Percentiles rank a stretch among this genome's conserved stretches.
Conservation (phyloP, 2,329 filamentous ascomycete species). For the Sclerotinia borealis region DNA sequence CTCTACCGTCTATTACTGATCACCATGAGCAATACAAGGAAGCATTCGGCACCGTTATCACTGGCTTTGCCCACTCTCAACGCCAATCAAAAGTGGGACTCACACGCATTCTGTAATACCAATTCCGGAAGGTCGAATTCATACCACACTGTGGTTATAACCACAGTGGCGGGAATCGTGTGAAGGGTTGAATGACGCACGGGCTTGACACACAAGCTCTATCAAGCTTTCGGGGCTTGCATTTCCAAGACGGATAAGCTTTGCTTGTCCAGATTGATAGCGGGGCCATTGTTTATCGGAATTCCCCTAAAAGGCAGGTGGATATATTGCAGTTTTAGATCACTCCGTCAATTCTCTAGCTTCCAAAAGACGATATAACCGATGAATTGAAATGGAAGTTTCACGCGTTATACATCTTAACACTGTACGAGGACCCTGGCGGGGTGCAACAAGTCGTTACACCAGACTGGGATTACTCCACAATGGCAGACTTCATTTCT, state of each 20-base stretch:
- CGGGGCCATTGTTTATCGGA: background rate
- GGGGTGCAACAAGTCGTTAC: background rate
- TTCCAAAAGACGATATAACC: background rate
- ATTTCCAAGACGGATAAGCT: background rate
- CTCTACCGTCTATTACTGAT: background rate
- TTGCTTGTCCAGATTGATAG: background rate
- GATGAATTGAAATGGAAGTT: background rate
- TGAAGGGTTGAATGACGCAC: background rate
- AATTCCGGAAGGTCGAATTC: too few species aligned
- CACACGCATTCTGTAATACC: background rate
- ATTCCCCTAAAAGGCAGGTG: background rate
- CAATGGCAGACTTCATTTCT: background rate
- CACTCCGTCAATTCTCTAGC: background rate
- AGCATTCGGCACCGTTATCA: background rate
- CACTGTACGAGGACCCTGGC: background rate
- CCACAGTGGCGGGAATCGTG: too few species aligned
- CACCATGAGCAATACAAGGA: background rate
- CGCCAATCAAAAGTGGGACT: background rate
- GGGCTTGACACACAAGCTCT: background rate
- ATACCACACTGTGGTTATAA: too few species aligned
- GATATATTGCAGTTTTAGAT: background rate
- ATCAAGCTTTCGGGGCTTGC: background rate
- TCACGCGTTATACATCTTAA: background rate
- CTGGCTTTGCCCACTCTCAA: background rate
- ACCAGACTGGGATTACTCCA: background rate